Base-by-base conservation (phyloP, 2,329 filamentous ascomycete genomes). In the Fusarium sp. region DNA sequence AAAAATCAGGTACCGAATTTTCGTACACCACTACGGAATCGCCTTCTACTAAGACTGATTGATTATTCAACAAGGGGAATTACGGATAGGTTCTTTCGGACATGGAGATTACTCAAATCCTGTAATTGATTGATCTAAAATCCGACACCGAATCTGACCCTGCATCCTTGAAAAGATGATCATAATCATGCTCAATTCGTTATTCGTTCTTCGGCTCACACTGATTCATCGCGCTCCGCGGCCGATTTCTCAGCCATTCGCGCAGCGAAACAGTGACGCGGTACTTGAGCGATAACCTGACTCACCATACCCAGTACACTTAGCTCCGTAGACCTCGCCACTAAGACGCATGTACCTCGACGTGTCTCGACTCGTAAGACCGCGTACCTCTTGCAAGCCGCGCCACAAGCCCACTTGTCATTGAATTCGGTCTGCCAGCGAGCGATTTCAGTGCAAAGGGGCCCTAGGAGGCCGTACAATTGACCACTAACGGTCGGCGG, bases 281-380 rank as follows among this genome's bases (percentile, higher is more conserved):
- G 69, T 75, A 75, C 75, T 41, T 74, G 44, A 39, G 50, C 51
- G 5, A 56, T 61, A 70, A 78, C 73, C 52, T 76, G 75, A 70
- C 64, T 74, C 74, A 75, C 55, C 54, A 28, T 26, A 10, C n/a
- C 34, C 8, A 70, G 51, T 77, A 77, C 76, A 56, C 64, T 52
- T 60, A 22, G 45, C 45, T 20, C 39, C 44, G 51, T 44, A 13
- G n/a, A 42, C 14, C 39, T 57, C 36, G 67, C 63, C 70, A 66
- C 74, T 42, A 39, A 64, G 39, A 52, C 26, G 41, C 45, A 60
- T 62, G 76, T 77, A 77, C 48, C 70, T 59, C 64, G 38, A 62
- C 60, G 62, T 60, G 50, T 51, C 45, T 45, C 30, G 52, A 62
- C 72, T 70, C 74, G 74, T 77, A 75, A 75, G 67, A 55, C 62